Base-by-base conservation (phyloP, 352 stramenopile genomes). In the Phytophthora sp. region DNA sequence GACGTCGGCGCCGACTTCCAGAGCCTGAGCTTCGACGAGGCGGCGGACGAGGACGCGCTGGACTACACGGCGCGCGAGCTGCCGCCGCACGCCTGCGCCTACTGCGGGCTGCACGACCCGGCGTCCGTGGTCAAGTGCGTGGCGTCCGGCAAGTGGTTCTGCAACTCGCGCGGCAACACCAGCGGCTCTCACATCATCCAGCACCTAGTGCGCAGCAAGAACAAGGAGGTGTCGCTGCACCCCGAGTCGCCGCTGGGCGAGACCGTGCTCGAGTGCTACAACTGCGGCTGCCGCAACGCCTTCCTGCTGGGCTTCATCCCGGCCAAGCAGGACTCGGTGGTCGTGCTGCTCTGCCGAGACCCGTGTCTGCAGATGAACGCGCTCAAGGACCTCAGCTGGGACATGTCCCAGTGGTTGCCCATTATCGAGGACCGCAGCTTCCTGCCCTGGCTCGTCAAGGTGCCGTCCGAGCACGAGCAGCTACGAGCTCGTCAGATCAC, bases 331-430 rank as follows among this genome's bases (percentile, higher is more conserved):
- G 93, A 98, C 64, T 95, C 88, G 32, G 96, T 99, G 24, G 97
- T 99, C 17, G 97, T 99, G 9, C 80, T 99, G 58, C 82, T 99
- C 8, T 99, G 98, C 72, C 82, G 98, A 41, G 95, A 98, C 45
- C 88, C 88, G 30, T 99, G 97, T 80, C 79, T 99, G 11, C 96
- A 99, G 73, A 98, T 97, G 51, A 97, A 95, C 50, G 93, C 93
- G 13, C 77, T 99, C 50, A 99, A 99, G 75, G 96, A 99, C 75
- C 98, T 99, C 96, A 98, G 97, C 74, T 99, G 97, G 98, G 97
- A 99, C 69, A 92, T 99, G 68, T 91, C 91, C 9, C 92, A 99
- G 63, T 99, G 98, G 98, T 82, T 98, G 68, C 96, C 97, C 1
- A 80, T 99, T 28, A 98, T 99, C 54, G 91, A 99, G 31, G 97